phyloP scores from a whole-genome alignment of 495 filamentous ascomycete species.

The Aspergillus coremiiformis region DNA sequence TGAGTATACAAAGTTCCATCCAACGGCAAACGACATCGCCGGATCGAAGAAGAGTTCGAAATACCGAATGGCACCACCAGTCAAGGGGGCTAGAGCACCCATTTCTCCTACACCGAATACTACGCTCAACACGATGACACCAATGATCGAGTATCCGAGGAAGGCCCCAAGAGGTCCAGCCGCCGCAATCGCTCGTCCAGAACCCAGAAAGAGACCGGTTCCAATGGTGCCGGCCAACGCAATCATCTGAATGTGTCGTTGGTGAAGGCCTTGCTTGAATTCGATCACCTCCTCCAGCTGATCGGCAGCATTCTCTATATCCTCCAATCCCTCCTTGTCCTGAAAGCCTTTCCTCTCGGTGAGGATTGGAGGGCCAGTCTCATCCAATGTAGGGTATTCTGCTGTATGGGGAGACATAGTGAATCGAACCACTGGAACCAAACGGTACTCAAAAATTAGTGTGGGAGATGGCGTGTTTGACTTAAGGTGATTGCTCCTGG shows the following conservation, averaged over 20 bases:
- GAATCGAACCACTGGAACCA: background rate
- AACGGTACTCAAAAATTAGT: background rate
- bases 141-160: constrained; percentile 40
- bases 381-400: background rate
- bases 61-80: constrained; percentile 47
- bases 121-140: constrained; percentile 32
- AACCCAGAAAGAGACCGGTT: constrained; percentile 58
- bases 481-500: background rate
- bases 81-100: constrained; percentile 34
- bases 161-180: constrained; percentile 55
- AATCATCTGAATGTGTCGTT: constrained; percentile 52
- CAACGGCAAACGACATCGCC: constrained; percentile 53
- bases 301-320: background rate
- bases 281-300: background rate
- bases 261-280: constrained; percentile 23
- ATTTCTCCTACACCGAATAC: constrained; percentile 39
- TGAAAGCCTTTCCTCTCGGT: background rate
- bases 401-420: background rate
- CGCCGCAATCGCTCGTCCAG: constrained; percentile 48
- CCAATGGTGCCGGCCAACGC: constrained; percentile 54
- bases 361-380: background rate
- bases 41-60: constrained; percentile 43
- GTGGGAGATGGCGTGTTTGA: background rate
- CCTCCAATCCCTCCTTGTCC: background rate
- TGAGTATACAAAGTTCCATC: constrained; percentile 46